Base-by-base conservation (phyloP, 2,329 filamentous ascomycete species). In the Ophiostoma populinum region DNA sequence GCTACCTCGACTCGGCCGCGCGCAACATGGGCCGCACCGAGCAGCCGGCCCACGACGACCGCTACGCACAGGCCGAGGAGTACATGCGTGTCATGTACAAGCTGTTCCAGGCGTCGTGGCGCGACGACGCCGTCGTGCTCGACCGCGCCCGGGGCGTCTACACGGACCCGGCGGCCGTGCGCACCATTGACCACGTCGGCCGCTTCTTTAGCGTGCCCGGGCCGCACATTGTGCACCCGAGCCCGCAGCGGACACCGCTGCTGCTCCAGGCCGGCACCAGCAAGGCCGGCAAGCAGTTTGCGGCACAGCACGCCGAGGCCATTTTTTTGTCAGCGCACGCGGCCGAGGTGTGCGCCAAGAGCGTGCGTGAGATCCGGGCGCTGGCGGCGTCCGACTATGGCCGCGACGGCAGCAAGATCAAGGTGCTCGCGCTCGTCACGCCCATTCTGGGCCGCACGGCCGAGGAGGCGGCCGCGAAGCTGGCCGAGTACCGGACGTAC, bases 401-500 rank as follows among this genome's bases (percentile, higher is more conserved):
- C 9, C 45, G 46, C 4, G 41, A 46, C 29, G 43, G 45, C 7
- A 7, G 15, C 3, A 29, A 37, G 13, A 22, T 48, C 38, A 47
- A 47, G 27, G 42, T 48, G 18, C 36, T 48, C 5, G 41, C 40
- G 7, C 32, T 42, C n/a, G 39, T 47, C 9, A 40, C 39, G 7
- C 40, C 38, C 11, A 45, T 49, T n/a, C 37, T 49, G 3, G 45
- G 41, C 25, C 24, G 26, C 7, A 49, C 46, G 2, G 35, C 39
- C 9, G 47, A 42, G 29, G 42, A 45, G 31, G 47, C 47, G 3
- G 25, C 43, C 22, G 42, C 36, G n/a, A 49, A 49, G 52, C 68
- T 75, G 34, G 54, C 59, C 0, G 70, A 79, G 5, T 72, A 70
- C 40, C 58, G 64, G 8, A 61, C 63, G 37, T 70, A 79, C 46